A percentile compares a stretch with the other conserved stretches of the same genome.
Conservation (phyloP, 345 rosid species). For the Rhodamnia rubescens region DNA sequence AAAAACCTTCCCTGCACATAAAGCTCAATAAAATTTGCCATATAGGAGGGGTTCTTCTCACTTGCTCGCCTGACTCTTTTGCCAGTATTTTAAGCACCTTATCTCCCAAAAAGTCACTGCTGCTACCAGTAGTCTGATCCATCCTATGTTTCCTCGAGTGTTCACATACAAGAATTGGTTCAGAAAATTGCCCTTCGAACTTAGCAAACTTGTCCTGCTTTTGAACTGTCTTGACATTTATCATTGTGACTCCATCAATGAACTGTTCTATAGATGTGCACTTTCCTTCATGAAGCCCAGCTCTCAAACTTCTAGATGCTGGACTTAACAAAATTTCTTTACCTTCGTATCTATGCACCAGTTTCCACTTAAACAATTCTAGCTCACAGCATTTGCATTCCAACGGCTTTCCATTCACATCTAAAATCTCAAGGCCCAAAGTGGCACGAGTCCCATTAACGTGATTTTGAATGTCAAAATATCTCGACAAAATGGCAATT, state of each 20-base stretch:
- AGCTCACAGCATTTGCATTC: constrained; percentile 73
- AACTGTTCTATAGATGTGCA: constrained; percentile 17
- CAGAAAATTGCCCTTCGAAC: constrained; percentile 17
- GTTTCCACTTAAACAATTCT: constrained; percentile 28
- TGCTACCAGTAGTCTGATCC: constrained; percentile 14
- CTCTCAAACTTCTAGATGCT: constrained; percentile 9
- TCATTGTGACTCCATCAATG: constrained; percentile 18
- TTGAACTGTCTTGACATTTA: constrained; percentile 42
- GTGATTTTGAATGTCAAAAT: constrained; percentile 1
- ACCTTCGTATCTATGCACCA: constrained; percentile 1
- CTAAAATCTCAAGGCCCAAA: constrained; percentile 59
- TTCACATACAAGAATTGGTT: constrained; percentile 42
- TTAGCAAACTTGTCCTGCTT: constrained; percentile 22
- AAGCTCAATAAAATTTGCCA: constrained; percentile 72
- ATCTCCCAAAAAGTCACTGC: constrained; percentile 42
- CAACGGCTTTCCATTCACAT: constrained; percentile 55
- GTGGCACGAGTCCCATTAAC: constrained; percentile 18
- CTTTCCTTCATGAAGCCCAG: constrained; percentile 7
- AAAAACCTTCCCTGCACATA: constrained; percentile 57
- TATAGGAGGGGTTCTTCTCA: constrained; percentile 36
- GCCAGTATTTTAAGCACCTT: constrained; percentile 45
- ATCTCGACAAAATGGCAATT: constrained; percentile 29
- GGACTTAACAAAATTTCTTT: background rate
- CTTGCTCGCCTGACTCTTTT: constrained; percentile 34
- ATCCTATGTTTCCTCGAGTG: constrained; percentile 10